Conservation (phyloP, 2,329 filamentous ascomycete species). For the Juglanconis juglandina region DNA sequence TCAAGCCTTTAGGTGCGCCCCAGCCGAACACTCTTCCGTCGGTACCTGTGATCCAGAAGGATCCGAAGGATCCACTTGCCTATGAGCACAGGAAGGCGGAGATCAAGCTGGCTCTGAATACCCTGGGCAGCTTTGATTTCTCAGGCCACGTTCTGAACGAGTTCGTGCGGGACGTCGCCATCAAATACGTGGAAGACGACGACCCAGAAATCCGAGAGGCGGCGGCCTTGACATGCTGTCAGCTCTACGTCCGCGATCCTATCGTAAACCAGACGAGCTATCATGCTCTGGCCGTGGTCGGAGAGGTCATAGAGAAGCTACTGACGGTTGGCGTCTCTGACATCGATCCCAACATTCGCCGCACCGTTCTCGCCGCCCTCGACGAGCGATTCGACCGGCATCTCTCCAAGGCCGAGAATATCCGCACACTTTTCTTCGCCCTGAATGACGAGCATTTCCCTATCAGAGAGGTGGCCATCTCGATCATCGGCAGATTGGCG, state of each 20-base stretch:
- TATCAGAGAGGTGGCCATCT: constrained; percentile 91
- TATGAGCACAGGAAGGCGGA: constrained; percentile 79
- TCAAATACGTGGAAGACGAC: constrained; percentile 96
- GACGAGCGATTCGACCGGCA: constrained; percentile 94
- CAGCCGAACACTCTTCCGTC: constrained; percentile 75
- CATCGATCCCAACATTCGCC: constrained; percentile 80
- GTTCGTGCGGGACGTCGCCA: constrained; percentile 95
- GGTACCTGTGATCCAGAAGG: constrained; percentile 79
- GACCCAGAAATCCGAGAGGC: constrained; percentile 91
- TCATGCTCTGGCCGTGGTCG: constrained; percentile 93
- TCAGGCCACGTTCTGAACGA: constrained; percentile 87
- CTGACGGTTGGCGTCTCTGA: constrained; percentile 94
- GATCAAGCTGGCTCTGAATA: constrained; percentile 89
- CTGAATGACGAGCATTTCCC: constrained; percentile 92
- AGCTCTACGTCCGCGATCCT: constrained; percentile 92
- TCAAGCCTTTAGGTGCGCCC: constrained; percentile 87
- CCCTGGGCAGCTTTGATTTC: constrained; percentile 97
- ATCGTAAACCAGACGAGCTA: constrained; percentile 98
- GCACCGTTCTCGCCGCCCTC: constrained; percentile 82
- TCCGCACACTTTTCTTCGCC: constrained; percentile 89
- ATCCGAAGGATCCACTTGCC: constrained; percentile 79
- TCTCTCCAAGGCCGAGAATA: constrained; percentile 95
- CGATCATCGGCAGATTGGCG: constrained; percentile 91
- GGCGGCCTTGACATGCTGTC: constrained; percentile 93
- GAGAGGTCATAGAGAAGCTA: constrained; percentile 95